Evolutionary conservation across 2,329 filamentous ascomycete species (phyloP).

Genomic region (Aspergillus nomiae): DNA sequence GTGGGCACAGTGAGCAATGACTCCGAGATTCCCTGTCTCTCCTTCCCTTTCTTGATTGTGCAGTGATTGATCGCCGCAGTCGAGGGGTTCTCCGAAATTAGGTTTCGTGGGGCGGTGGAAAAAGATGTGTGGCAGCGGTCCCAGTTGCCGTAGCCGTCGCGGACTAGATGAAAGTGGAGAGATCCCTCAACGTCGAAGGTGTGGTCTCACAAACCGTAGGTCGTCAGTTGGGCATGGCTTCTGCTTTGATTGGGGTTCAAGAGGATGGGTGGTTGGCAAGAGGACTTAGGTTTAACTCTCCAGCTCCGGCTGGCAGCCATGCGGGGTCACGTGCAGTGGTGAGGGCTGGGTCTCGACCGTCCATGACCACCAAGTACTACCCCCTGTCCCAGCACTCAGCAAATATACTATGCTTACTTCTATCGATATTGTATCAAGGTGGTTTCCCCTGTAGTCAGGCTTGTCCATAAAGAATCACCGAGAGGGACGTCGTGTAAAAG

Average conservation of each 20-base stretch:
- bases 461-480: background rate
- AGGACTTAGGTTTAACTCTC: background rate
- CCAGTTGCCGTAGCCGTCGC: background rate
- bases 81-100: constrained; percentile 27
- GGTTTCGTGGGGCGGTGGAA: constrained; percentile 30
- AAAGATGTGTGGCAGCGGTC: constrained; percentile 10
- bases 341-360: background rate
- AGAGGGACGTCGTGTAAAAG: background rate
- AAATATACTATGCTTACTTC: background rate
- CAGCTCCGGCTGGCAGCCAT: background rate
- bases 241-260: background rate
- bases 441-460: background rate
- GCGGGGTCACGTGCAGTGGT: constrained; percentile 10
- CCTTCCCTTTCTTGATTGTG: constrained; percentile 11
- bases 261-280: constrained; percentile 1
- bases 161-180: background rate
- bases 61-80: constrained; percentile 24
- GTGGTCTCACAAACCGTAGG: constrained; percentile 5
- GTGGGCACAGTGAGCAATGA: background rate
- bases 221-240: constrained; percentile 6
- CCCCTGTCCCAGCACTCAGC: background rate
- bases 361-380: background rate
- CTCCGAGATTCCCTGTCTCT: constrained; percentile 8
- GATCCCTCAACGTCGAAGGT: background rate
- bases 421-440: background rate